Evolutionary conservation across 495 filamentous ascomycete genomes (phyloP).

Genomic region (Apodospora peruviana): DNA sequence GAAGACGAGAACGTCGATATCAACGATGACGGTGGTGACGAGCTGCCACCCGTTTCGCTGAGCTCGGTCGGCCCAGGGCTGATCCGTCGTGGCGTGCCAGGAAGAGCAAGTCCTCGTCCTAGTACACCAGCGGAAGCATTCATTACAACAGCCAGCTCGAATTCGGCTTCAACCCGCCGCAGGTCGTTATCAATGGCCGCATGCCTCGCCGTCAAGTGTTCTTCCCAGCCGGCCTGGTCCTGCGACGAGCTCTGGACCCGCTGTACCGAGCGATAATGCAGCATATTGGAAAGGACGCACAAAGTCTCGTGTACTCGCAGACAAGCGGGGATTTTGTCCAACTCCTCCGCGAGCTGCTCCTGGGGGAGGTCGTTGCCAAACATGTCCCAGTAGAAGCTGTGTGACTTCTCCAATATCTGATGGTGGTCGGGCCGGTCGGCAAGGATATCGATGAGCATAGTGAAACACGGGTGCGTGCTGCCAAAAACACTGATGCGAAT

Average conservation of each 20-base stretch:
- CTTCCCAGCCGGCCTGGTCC: slow-evolving; percentile 2
- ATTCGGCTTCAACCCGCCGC: slow-evolving; percentile 13
- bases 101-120: not conserved
- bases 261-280: slow-evolving; percentile 12
- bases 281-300: slow-evolving; percentile 13
- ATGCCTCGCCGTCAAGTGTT: slow-evolving; percentile 5
- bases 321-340: slow-evolving; percentile 11
- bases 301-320: slow-evolving; percentile 18
- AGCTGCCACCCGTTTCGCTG: not conserved
- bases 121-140: slow-evolving; percentile 12
- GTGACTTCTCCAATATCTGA: slow-evolving; percentile 10
- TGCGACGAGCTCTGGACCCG: not conserved
- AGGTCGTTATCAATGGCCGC: slow-evolving; percentile 12
- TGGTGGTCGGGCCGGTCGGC: slow-evolving; percentile 8
- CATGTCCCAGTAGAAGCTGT: slow-evolving; percentile 12
- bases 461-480: slow-evolving; percentile 1
- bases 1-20: not conserved
- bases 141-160: slow-evolving; percentile 10
- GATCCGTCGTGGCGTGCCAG: not conserved
- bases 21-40: not conserved
- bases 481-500: slow-evolving; percentile 17
- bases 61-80: not conserved
- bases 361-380: slow-evolving; percentile 15
- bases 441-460: slow-evolving; percentile 13
- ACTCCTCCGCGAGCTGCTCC: slow-evolving; percentile 13